Evolutionary conservation across 306 rosid species (phyloP), one percentile per base, ranked within the genome.

Genomic region (Mucuna pruriens): DNA sequence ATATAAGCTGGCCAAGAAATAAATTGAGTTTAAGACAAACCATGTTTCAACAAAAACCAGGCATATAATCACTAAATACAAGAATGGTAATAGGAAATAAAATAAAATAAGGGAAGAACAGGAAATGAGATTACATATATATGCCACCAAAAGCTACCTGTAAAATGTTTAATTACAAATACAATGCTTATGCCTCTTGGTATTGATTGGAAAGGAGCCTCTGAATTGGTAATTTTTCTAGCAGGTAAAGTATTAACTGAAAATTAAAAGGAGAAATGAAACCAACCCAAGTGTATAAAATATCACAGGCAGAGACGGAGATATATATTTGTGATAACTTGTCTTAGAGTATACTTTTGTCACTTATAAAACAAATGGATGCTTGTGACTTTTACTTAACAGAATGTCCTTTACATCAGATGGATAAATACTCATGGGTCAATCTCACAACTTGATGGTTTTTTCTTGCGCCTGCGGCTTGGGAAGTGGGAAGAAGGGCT

Each of bases 401-500:
- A 80, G 11, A 31, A 64, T 82, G 69, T 64, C 62, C 48, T 82
- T 82, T 48, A 36, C 68, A 67, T 64, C 90, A 95, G 99, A 89
- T 93, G 93, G 92, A 90, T 87, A 83, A 84, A 81, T 72, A 84
- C 91, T 76, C 75, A 46, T 39, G 78, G 51, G 66, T 72, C 96
- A 19, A 76, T 86, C 44, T 84, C 91, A 31, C 82, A 82, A 45
- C 94, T 95, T 4, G 91, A 90, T 25, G 99, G 98, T 22, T 87
- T 93, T 75, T 95, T 85, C 94, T 86, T 95, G 89, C 96, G 98
- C 22, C 77, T 95, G 78, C 86, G 96, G 91, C 92, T 95, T 20
- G 93, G 99, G 83, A 91, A 91, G 85, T 87, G 92, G 94, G 93
- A 93, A 91, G 94, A 87, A 86, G 98, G 93, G 20, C 86, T 79